phyloP scores from a whole-genome alignment of 495 filamentous ascomycete species.

The Daldinia loculata region DNA sequence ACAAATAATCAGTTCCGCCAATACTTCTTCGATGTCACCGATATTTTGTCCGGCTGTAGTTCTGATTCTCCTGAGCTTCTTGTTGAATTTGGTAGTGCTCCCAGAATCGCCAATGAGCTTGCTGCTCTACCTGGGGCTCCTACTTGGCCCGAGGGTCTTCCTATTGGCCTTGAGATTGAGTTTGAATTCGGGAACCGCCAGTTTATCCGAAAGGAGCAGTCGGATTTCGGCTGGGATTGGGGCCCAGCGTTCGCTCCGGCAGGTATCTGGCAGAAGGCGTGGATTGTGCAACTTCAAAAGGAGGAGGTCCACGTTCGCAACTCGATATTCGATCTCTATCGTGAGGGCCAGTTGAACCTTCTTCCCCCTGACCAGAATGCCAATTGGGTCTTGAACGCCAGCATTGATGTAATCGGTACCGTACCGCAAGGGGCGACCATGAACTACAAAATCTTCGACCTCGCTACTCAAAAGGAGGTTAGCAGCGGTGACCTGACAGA shows the following conservation, averaged over 20 bases:
- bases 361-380: slow-evolving; percentile 66
- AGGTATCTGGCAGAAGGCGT: slow-evolving; percentile 72
- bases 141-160: slow-evolving; percentile 59
- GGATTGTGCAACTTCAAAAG: slow-evolving; percentile 62
- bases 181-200: slow-evolving; percentile 66
- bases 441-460: slow-evolving; percentile 63
- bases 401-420: slow-evolving; percentile 67
- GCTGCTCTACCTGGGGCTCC: slow-evolving; percentile 64
- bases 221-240: slow-evolving; percentile 79
- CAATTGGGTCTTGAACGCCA: slow-evolving; percentile 75
- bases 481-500: slow-evolving; percentile 55
- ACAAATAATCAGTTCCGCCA: slow-evolving; percentile 79
- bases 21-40: slow-evolving; percentile 72
- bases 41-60: slow-evolving; percentile 57
- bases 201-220: slow-evolving; percentile 75
- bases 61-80: slow-evolving; percentile 55
- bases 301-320: slow-evolving; percentile 64
- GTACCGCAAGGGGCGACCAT: slow-evolving; percentile 59
- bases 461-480: slow-evolving; percentile 55
- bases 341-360: slow-evolving; percentile 67
- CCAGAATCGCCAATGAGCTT: slow-evolving; percentile 58
- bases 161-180: slow-evolving; percentile 54
- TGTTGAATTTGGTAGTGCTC: slow-evolving; percentile 66
- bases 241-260: slow-evolving; percentile 72
- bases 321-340: slow-evolving; percentile 67